A percentile compares a stretch with the other conserved stretches of the same genome.
Evolutionary conservation across 1,284 basidiomycete genomes (phyloP).

Genomic region (Farysia itapuensis): DNA sequence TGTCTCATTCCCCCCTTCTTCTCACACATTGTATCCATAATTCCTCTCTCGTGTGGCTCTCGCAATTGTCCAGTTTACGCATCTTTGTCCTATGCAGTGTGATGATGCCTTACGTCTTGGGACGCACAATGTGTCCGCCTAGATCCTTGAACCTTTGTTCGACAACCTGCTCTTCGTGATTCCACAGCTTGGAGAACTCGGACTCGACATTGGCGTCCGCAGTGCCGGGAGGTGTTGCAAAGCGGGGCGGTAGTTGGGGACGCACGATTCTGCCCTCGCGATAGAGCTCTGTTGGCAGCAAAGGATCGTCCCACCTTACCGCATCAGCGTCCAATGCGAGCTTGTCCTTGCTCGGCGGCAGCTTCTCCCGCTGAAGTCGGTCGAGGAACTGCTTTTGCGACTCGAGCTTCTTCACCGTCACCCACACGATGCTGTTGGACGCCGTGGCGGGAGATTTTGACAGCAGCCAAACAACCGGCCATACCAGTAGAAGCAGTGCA

Average conservation of each 20-base stretch:
- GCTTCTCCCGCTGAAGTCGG: slow-evolving; percentile 4
- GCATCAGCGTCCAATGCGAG: neutral
- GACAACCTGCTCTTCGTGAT: slow-evolving; percentile 12
- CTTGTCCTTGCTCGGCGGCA: neutral
- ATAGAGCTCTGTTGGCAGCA: slow-evolving; percentile 17
- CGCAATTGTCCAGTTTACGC: too few species aligned
- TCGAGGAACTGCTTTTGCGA: neutral
- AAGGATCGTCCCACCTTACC: slow-evolving; percentile 6
- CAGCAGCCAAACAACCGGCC: slow-evolving; percentile 41
- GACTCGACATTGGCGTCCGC: neutral
- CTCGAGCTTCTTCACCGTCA: slow-evolving; percentile 18
- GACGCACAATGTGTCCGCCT: slow-evolving; percentile 16
- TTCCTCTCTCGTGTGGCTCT: too few species aligned
- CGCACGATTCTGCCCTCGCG: slow-evolving; percentile 24
- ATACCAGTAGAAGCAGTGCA: slow-evolving; percentile 9
- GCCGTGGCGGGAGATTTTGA: slow-evolving; percentile 32
- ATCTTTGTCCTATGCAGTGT: too few species aligned
- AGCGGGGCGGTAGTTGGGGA: slow-evolving; percentile 7
- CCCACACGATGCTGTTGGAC: slow-evolving; percentile 40
- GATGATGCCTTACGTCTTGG: too few species aligned
- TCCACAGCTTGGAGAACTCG: slow-evolving; percentile 10
- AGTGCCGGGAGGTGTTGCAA: neutral
- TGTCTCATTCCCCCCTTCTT: too few species aligned
- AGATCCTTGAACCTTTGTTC: slow-evolving; percentile 6
- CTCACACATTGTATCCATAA: too few species aligned